Evolutionary conservation across 495 filamentous ascomycete genomes (phyloP).

Genomic region (Thozetella sp.): DNA sequence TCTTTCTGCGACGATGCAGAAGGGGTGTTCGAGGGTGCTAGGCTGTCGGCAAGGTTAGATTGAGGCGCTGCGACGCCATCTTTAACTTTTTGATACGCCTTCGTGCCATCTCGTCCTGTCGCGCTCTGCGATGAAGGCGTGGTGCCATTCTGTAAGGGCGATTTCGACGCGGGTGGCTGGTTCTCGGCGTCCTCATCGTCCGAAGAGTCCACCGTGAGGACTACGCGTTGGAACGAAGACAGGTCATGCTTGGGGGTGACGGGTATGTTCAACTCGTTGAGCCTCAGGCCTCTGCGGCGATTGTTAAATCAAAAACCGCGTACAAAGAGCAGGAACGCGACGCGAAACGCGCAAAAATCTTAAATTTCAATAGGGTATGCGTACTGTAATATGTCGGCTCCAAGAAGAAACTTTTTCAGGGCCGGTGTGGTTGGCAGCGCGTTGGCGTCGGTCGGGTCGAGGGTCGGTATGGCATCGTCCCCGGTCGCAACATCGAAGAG

Average conservation of each 20-base stretch:
- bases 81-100: background rate
- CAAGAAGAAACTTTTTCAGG: constrained; percentile 70
- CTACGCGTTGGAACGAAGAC: constrained; percentile 29
- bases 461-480: constrained; percentile 40
- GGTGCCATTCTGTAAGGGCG: constrained; percentile 12
- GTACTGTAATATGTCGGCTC: constrained; percentile 77
- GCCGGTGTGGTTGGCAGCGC: constrained; percentile 49
- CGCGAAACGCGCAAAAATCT: constrained; percentile 15
- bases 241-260: constrained; percentile 48
- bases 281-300: constrained; percentile 63
- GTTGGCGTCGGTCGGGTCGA: constrained; percentile 41
- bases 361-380: constrained; percentile 24
- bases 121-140: background rate
- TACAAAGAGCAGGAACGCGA: constrained; percentile 10
- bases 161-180: constrained; percentile 15
- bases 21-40: background rate
- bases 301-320: constrained; percentile 16
- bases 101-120: background rate
- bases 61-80: background rate
- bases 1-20: background rate
- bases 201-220: constrained; percentile 21
- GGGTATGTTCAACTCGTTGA: constrained; percentile 73
- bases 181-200: constrained; percentile 20
- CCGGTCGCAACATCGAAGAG: constrained; percentile 66
- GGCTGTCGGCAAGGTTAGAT: background rate